phyloP scores from a whole-genome alignment of 139 green algal genomes.

The Trebouxia sp. region DNA sequence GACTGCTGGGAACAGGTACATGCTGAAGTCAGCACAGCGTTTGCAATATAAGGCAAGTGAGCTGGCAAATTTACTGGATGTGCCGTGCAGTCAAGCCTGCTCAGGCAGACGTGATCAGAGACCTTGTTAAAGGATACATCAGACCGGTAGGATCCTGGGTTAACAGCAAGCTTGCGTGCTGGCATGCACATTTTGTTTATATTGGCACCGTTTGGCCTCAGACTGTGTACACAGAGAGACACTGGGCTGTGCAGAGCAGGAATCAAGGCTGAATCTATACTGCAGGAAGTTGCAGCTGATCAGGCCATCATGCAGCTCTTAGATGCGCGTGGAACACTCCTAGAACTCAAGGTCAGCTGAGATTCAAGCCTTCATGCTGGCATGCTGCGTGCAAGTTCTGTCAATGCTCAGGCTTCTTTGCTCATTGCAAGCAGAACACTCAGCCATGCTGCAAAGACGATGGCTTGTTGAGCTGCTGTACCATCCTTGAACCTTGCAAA shows the following conservation, averaged over 20 bases:
- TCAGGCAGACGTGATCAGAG: background rate
- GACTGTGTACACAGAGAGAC: background rate
- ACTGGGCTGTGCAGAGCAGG: background rate
- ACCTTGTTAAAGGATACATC: background rate
- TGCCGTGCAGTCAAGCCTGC: background rate
- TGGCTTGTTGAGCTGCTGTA: too few relatives aligned
- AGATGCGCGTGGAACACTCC: slow-evolving; percentile 31
- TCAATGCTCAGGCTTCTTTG: background rate
- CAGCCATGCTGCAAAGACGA: too few relatives aligned
- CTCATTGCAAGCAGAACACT: too few relatives aligned
- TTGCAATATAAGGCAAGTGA: too few relatives aligned
- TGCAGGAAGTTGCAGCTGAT: slow-evolving; percentile 15
- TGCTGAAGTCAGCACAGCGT: too few relatives aligned
- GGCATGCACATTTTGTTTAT: background rate
- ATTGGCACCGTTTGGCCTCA: background rate
- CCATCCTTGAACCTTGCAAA: too few relatives aligned
- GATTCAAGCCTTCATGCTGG: background rate
- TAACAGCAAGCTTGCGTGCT: background rate
- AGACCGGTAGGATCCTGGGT: background rate
- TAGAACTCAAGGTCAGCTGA: slow-evolving; percentile 27
- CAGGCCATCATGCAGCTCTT: slow-evolving; percentile 33
- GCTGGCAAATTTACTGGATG: too few relatives aligned
- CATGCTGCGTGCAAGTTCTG: background rate
- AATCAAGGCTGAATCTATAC: background rate
- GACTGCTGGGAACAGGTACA: too few relatives aligned